Evolutionary conservation across 2,329 filamentous ascomycete species (phyloP).

Genomic region (Beauveria rudraprayagi): DNA sequence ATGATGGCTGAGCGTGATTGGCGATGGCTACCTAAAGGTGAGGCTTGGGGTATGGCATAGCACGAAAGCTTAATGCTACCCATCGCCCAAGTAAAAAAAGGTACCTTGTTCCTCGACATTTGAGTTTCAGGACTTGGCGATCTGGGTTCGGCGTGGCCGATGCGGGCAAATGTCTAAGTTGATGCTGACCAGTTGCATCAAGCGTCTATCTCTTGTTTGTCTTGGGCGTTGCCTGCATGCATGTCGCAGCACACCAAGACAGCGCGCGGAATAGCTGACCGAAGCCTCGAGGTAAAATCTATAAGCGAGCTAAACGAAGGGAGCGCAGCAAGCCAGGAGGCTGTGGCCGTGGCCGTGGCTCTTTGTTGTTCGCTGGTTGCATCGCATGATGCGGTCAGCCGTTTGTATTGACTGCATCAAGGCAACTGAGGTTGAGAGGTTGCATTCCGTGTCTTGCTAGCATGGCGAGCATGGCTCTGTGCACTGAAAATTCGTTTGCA

Average conservation of each 20-base stretch:
- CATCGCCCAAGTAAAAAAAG: too few relatives aligned
- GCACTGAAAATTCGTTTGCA: not conserved
- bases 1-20: not conserved
- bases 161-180: constrained; percentile 2
- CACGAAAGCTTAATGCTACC: not conserved
- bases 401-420: not conserved
- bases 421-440: not conserved
- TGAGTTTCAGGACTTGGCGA: not conserved
- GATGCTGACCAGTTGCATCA: not conserved
- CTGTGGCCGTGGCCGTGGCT: not conserved
- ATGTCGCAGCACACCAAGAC: not conserved
- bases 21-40: not conserved
- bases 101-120: not conserved
- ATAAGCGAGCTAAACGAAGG: not conserved
- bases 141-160: not conserved
- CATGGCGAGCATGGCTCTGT: not conserved
- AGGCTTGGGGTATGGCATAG: not conserved
- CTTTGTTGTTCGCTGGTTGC: not conserved
- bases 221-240: not conserved
- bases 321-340: not conserved
- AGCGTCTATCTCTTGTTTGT: not conserved
- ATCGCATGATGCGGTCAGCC: not conserved
- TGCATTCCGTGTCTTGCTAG: too few relatives aligned
- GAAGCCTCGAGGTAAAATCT: not conserved
- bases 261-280: not conserved